A percentile compares a stretch with the other conserved stretches of the same genome.
phyloP scores from a whole-genome alignment of 148 eudicot species.

The Heliosperma pusillum region DNA sequence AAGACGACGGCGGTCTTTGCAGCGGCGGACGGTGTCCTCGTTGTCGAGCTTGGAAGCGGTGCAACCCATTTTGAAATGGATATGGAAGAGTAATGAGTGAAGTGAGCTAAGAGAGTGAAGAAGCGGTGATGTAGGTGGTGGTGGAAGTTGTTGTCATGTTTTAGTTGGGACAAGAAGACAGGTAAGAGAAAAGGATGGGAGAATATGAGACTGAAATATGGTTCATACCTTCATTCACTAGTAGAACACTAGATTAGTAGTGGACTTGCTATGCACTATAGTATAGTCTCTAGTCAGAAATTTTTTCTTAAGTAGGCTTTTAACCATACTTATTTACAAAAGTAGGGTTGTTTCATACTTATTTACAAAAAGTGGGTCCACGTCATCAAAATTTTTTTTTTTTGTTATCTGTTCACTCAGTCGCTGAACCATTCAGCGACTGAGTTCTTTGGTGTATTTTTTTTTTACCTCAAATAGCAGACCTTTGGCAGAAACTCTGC shows the following conservation, averaged over 20 bases:
- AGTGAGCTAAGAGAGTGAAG: background rate
- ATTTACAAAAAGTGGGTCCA: too few relatives aligned
- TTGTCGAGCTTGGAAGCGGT: constrained; percentile 82
- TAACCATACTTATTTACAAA: too few relatives aligned
- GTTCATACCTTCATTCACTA: background rate
- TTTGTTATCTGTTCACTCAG: too few relatives aligned
- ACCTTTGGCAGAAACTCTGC: too few relatives aligned
- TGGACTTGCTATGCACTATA: background rate
- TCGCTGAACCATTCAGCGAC: too few relatives aligned
- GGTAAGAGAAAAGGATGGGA: background rate
- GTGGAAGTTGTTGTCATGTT: background rate
- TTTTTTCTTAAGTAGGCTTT: too few relatives aligned
- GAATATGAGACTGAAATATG: background rate
- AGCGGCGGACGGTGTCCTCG: constrained; percentile 96
- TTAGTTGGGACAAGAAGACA: background rate
- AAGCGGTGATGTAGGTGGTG: background rate
- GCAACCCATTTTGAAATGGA: constrained; percentile 67
- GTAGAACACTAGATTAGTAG: background rate
- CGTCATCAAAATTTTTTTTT: too few relatives aligned
- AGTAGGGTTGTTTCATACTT: too few relatives aligned
- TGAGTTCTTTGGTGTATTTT: too few relatives aligned
- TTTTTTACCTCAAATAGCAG: too few relatives aligned
- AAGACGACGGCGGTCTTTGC: constrained; percentile 86
- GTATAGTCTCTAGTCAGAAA: too few relatives aligned
- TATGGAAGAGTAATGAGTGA: background rate